phyloP scores from a whole-genome alignment of 768 basidiomycete species.

The Termitomyces sp. region DNA sequence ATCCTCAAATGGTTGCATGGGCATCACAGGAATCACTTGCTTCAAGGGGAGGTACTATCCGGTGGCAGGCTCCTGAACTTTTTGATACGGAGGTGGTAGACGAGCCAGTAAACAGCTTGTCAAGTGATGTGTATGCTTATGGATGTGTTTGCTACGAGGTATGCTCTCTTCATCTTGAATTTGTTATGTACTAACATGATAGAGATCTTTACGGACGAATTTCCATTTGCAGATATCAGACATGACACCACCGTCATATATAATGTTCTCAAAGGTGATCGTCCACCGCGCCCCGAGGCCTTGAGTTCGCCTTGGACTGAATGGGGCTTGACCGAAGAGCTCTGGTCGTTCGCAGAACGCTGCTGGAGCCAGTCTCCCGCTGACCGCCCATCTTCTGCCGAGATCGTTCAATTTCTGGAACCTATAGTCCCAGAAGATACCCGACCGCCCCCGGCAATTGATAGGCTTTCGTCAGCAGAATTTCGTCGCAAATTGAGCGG shows the following conservation, averaged over 20 bases:
- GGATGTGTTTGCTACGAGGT: constrained; percentile 10
- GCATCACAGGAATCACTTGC: neutral
- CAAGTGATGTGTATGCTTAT: constrained; percentile 10
- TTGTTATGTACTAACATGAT: neutral
- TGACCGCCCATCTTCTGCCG: neutral
- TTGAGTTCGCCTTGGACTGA: neutral
- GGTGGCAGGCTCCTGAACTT: too few relatives aligned
- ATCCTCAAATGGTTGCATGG: too few relatives aligned
- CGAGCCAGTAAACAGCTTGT: too few relatives aligned
- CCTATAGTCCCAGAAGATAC: neutral
- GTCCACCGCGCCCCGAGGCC: neutral
- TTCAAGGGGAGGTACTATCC: too few relatives aligned
- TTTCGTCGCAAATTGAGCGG: neutral
- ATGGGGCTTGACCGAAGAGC: neutral
- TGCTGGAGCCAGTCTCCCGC: neutral
- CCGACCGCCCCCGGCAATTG: neutral
- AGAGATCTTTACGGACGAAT: neutral
- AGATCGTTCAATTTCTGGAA: neutral
- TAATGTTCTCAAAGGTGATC: too few relatives aligned
- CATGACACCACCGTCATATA: too few relatives aligned
- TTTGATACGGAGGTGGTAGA: too few relatives aligned
- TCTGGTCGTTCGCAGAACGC: neutral
- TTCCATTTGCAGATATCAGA: neutral
- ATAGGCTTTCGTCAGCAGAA: neutral
- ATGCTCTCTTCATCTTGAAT: neutral